Evolutionary conservation across 345 rosid species (phyloP), one percentile per base, ranked within the genome.

Genomic region (Odontarrhena argentea): DNA sequence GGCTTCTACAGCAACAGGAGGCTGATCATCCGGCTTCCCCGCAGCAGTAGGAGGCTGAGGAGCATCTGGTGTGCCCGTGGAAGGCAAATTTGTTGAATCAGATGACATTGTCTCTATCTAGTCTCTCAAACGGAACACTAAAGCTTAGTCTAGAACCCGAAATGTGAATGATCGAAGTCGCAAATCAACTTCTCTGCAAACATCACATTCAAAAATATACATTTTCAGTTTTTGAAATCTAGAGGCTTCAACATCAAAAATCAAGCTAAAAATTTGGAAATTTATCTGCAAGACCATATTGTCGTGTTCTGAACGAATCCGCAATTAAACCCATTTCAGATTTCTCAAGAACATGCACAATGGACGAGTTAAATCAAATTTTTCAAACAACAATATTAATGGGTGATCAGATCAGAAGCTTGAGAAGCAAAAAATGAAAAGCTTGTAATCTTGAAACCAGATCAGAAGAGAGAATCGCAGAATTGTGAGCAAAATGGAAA

Each of bases 51-150:
- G 71, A 57, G 54, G 68, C 45, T 80, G 85, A 49, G 8, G 85
- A 49, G 8, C 66, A 60, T 83, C 81, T 30, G 81, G 51, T 67
- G 81, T 74, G 76, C 50, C 77, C 55, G 66, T 50, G 64, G 83
- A 58, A 56, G 77, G 73, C 7, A 83, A 35, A 76, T 65, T 58
- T 25, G 84, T 63, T 57, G 79, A 76, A 66, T 87, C 86, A 73
- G 79, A 70, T 53, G 79, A 68, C 75, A 73, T 73, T 0, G 65
- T 52, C 30, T 37, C 46, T 58, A 24, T 41, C 28, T 18, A 53
- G 43, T 14, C 3, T 46, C 57, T 57, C 14, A 28, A 11, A 58
- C 14, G 50, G 10, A 32, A 49, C 65, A 60, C 51, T 28, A 8
- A 48, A 51, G 38, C 57, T 60, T 67, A 51, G 28, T 12, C 56